Base-by-base conservation (phyloP, 371 early-diverging fungal genomes). In the Rhizopus microsporus region DNA sequence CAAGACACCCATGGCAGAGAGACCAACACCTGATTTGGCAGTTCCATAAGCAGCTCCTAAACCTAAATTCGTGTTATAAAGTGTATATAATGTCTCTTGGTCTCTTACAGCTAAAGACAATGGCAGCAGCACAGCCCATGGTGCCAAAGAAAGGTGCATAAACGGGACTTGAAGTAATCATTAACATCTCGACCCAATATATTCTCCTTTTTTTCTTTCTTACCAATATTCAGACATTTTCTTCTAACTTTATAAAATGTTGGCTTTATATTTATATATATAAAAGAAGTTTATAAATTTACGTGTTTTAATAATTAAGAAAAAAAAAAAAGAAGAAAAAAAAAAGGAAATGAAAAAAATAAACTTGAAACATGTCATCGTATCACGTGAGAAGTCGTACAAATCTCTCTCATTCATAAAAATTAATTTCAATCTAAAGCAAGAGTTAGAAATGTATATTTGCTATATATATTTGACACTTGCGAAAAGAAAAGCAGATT, bases 21-120 rank as follows among this genome's bases (percentile, higher is more conserved):
- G 93, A 64, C 97, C 96, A 40, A 96, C 86, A 38, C 97, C 98
- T 39, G 97, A 88, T 77, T 96, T 97, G 54, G 94, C 93, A 31
- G 98, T 98, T 43, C 98, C 97, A 74, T 96, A 98, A 37, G 96
- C 97, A 55, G 97, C 95, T 35, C 97, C 98, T 38, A 87, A 77
- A 55, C 88, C 88, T 88, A 67, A 54, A n/a, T 8, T 51, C 31
- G 9, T 31, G 8, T 4, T 3, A 40, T 29, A 49, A 51, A 32
- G 4, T 7, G 3, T 35, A 35, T 53, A 45, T 9, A 15, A n/a
- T 38, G n/a, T 43, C 46, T 29, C 7, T 23, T 23, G 17, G 4
- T 54, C 30, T 87, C 92, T 86, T 90, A 96, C 97, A 91, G 80
- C 88, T 88, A 74, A 97, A 96, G 45, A 94, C 90, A 58, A 94